Conservation (phyloP, 495 filamentous ascomycete genomes). For the Tricharina praecox region DNA sequence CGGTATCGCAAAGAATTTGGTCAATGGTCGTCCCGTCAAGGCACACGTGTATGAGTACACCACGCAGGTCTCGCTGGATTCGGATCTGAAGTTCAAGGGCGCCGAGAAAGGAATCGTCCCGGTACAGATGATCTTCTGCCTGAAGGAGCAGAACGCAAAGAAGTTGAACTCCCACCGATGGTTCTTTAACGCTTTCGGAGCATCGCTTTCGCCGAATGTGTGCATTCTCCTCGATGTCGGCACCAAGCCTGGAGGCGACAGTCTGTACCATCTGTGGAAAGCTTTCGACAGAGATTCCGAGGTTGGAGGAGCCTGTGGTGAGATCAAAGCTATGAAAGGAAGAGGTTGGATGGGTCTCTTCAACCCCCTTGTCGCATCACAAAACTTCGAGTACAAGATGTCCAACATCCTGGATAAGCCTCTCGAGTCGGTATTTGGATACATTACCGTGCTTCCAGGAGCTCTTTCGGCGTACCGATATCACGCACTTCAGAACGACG, state of each 20-base stretch:
- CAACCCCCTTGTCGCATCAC: conserved; percentile 87
- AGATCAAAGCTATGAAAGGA: conserved; percentile 93
- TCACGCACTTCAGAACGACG: conserved; percentile 92
- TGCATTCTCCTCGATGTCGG: conserved; percentile 95
- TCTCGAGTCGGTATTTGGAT: conserved; percentile 90
- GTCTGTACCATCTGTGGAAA: conserved; percentile 97
- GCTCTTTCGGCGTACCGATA: conserved; percentile 91
- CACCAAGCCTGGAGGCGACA: conserved; percentile 67
- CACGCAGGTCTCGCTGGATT: conserved; percentile 88
- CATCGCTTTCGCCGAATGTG: conserved; percentile 82
- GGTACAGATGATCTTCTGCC: conserved; percentile 94
- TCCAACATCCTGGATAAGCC: conserved; percentile 98
- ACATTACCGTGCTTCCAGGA: conserved; percentile 91
- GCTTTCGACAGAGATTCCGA: conserved; percentile 95
- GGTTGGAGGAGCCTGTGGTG: conserved; percentile 88
- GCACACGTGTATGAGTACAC: conserved; percentile 99
- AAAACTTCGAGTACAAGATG: conserved; percentile 99
- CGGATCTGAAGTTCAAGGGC: conserved; percentile 94
- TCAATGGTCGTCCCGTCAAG: conserved; percentile 49
- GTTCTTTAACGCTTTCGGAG: conserved; percentile 98
- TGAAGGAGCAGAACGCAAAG: conserved; percentile 96
- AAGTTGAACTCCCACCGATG: conserved; percentile 97
- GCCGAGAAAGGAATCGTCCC: conserved; percentile 99
- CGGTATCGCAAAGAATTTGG: conserved; percentile 94
- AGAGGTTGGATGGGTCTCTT: conserved; percentile 64